Evolutionary conservation across 129 eudicot species (phyloP).

Genomic region (Solidago caesia): DNA sequence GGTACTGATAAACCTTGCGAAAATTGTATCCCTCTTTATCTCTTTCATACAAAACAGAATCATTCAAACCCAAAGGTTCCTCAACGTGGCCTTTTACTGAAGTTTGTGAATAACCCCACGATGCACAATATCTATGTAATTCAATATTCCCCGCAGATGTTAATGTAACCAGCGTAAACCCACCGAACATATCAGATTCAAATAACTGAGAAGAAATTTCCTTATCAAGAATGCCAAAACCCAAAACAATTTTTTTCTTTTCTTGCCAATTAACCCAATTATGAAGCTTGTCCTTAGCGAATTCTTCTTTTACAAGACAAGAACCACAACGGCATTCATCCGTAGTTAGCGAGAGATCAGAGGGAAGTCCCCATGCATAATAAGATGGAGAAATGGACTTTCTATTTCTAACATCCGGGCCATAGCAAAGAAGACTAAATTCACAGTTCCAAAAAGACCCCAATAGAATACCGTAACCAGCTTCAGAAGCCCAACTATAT

Average conservation of each 20-base stretch:
- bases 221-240: slow-evolving; percentile 56
- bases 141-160: slow-evolving; percentile 72
- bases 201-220: slow-evolving; percentile 39
- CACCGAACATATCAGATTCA: slow-evolving; percentile 45
- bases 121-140: slow-evolving; percentile 57
- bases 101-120: slow-evolving; percentile 36
- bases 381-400: slow-evolving; percentile 32
- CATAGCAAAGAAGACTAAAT: slow-evolving; percentile 71
- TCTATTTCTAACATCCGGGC: slow-evolving; percentile 38
- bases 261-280: slow-evolving; percentile 85
- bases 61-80: slow-evolving; percentile 29
- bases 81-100: slow-evolving; percentile 40
- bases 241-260: slow-evolving; percentile 60
- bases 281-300: slow-evolving; percentile 49
- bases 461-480: slow-evolving; percentile 56
- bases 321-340: slow-evolving; percentile 61
- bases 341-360: slow-evolving; percentile 43
- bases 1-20: slow-evolving; percentile 35
- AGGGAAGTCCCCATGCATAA: slow-evolving; percentile 84
- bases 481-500: slow-evolving; percentile 52
- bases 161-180: slow-evolving; percentile 59
- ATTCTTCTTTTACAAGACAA: slow-evolving; percentile 68
- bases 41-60: slow-evolving; percentile 40
- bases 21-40: slow-evolving; percentile 40
- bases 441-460: slow-evolving; percentile 84